phyloP scores from a whole-genome alignment of 352 stramenopile species.

The Globisporangium orthogonon region DNA sequence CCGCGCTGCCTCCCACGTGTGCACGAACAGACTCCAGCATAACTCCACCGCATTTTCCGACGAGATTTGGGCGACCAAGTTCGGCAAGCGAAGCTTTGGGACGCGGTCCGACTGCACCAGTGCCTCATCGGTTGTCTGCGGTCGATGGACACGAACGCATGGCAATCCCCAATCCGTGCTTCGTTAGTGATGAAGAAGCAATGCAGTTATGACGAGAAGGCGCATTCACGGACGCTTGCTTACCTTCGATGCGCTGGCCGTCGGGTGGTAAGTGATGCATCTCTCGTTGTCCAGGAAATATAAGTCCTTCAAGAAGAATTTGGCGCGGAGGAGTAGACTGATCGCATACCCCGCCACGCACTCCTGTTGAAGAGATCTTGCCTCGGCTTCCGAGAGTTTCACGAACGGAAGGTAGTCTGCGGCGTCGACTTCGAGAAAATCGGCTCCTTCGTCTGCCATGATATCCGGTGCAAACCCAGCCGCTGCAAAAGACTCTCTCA shows the following conservation, averaged over 20 bases:
- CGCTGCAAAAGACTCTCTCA: conserved; percentile 42
- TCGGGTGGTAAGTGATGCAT: conserved; percentile 73
- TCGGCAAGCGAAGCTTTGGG: conserved; percentile 15
- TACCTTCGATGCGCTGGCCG: conserved; percentile 33
- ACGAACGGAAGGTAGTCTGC: conserved; percentile 18
- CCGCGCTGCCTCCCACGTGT: conserved; percentile 36
- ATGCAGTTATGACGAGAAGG: not conserved
- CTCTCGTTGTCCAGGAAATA: conserved; percentile 73
- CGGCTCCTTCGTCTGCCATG: conserved; percentile 39
- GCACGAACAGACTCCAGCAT: conserved; percentile 60
- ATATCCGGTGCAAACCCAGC: conserved; percentile 27
- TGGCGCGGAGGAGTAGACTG: conserved; percentile 61
- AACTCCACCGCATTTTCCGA: conserved; percentile 24
- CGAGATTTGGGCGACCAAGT: conserved; percentile 18
- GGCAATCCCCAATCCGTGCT: not conserved
- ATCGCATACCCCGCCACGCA: conserved; percentile 48
- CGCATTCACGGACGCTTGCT: not conserved
- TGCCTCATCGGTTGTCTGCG: conserved; percentile 24
- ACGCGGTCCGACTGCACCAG: conserved; percentile 16
- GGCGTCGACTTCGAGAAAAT: conserved; percentile 38
- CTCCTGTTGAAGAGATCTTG: conserved; percentile 13
- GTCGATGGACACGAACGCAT: not conserved
- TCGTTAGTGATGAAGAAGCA: too few species aligned
- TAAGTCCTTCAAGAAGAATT: conserved; percentile 64
- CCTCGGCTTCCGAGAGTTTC: conserved; percentile 6